Evolutionary conservation across 176 grass and related monocot genomes (phyloP).

Genomic region (Microstegium vimineum): DNA sequence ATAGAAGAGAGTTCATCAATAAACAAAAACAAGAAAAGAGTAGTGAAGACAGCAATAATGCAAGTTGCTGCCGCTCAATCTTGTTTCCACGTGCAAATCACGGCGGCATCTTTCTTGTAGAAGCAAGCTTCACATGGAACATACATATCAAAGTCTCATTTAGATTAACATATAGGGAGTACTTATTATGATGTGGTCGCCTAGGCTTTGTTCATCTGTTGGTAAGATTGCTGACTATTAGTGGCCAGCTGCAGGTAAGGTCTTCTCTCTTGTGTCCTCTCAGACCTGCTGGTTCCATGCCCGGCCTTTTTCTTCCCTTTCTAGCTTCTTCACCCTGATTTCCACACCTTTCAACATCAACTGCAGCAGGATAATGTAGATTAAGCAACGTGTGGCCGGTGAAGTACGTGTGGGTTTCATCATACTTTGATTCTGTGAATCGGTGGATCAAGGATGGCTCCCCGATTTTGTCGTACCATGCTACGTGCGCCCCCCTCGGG

Average conservation of each 20-base stretch:
- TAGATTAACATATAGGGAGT: background rate
- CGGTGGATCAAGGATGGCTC: background rate
- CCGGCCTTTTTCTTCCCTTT: background rate
- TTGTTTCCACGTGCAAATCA: conserved; percentile 18
- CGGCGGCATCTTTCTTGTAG: conserved; percentile 22
- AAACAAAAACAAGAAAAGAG: background rate
- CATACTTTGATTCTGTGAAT: background rate
- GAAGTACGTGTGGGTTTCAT: conserved; percentile 33
- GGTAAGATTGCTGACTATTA: conserved; percentile 24
- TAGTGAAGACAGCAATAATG: background rate
- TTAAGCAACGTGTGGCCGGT: conserved; percentile 23
- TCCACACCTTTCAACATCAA: conserved; percentile 32
- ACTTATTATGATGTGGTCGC: background rate
- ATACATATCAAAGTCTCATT: background rate
- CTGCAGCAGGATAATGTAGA: conserved; percentile 18
- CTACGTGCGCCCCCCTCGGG: conserved; percentile 44
- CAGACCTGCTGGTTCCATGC: background rate
- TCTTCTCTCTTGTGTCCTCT: background rate
- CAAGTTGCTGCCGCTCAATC: background rate
- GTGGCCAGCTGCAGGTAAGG: background rate
- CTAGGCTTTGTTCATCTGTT: conserved; percentile 1
- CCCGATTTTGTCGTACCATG: conserved; percentile 30
- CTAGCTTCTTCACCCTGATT: conserved; percentile 14
- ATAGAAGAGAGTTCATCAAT: conserved; percentile 8
- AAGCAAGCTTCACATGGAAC: conserved; percentile 28